Evolutionary conservation across 2,329 filamentous ascomycete genomes (phyloP).

Genomic region (Nannizzia gypsea): DNA sequence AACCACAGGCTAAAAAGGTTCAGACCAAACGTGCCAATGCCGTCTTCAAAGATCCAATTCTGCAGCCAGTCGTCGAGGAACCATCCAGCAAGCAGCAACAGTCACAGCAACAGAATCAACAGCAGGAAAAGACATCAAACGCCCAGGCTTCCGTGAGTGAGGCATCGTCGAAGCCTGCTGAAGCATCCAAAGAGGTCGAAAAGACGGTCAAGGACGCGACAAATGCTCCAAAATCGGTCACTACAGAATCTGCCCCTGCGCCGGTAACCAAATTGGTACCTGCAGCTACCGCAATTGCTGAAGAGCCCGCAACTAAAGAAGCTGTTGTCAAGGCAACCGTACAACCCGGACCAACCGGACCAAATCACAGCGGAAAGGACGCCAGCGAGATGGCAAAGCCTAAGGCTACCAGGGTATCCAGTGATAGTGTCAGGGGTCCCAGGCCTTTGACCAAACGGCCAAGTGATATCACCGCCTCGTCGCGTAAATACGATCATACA

Average conservation of each 20-base stretch:
- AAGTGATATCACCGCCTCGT: neutral
- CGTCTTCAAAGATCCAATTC: constrained; percentile 5
- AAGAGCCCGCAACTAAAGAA: neutral
- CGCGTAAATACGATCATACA: constrained; percentile 21
- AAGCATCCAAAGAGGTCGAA: neutral
- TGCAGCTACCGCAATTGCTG: neutral
- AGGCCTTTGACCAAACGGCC: neutral
- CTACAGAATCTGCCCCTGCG: neutral
- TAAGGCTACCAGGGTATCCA: neutral
- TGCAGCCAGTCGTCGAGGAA: constrained; percentile 3
- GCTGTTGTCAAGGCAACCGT: neutral
- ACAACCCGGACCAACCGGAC: neutral
- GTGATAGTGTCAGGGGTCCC: neutral
- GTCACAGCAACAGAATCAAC: neutral
- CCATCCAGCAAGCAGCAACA: neutral
- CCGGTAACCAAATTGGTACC: neutral
- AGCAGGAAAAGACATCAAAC: neutral
- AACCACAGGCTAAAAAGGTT: constrained; percentile 30
- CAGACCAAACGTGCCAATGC: constrained; percentile 44
- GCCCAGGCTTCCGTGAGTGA: neutral
- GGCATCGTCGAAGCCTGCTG: neutral
- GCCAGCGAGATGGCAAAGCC: neutral
- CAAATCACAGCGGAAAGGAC: neutral
- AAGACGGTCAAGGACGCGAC: neutral
- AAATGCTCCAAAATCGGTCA: neutral